phyloP scores from a whole-genome alignment of 169 alveolate genomes.

The Ichthyophthirius multifiliis region DNA sequence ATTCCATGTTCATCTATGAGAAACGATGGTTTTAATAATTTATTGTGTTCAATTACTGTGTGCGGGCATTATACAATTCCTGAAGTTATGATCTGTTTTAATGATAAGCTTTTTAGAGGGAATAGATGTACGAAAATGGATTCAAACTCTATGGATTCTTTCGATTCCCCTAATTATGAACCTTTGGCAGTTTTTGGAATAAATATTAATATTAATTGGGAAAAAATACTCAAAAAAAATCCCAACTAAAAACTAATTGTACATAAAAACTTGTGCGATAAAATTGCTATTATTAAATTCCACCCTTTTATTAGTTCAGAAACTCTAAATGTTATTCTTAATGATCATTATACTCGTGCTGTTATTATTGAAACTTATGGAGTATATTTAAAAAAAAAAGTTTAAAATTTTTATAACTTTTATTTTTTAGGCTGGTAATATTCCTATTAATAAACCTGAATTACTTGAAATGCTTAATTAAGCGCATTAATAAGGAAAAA shows the following conservation, averaged over 20 bases:
- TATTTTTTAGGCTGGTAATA: neutral
- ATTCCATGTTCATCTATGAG: constrained; percentile 63
- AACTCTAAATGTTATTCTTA: neutral
- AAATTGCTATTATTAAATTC: neutral
- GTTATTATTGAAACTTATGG: constrained; percentile 80
- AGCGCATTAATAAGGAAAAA: constrained; percentile 75
- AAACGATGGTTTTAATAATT: constrained; percentile 87
- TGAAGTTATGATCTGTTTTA: constrained; percentile 83
- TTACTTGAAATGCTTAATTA: constrained; percentile 24
- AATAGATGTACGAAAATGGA: constrained; percentile 76
- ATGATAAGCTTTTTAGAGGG: constrained; percentile 77
- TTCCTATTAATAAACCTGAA: constrained; percentile 5
- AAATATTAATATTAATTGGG: constrained; percentile 54
- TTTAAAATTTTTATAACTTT: too few species aligned
- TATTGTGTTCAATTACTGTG: constrained; percentile 71
- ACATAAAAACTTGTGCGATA: neutral
- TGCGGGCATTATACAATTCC: constrained; percentile 85
- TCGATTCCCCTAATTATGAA: constrained; percentile 80
- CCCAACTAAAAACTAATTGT: neutral
- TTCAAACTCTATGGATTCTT: constrained; percentile 77
- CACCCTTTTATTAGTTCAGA: neutral
- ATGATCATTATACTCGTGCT: constrained; percentile 46
- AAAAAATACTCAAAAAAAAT: neutral
- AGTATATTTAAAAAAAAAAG: constrained; percentile 77
- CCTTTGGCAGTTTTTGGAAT: constrained; percentile 72